A percentile compares a stretch with the other conserved stretches of the same genome.
Conservation (phyloP, 2,329 filamentous ascomycete genomes). For the Beauveria sp. region DNA sequence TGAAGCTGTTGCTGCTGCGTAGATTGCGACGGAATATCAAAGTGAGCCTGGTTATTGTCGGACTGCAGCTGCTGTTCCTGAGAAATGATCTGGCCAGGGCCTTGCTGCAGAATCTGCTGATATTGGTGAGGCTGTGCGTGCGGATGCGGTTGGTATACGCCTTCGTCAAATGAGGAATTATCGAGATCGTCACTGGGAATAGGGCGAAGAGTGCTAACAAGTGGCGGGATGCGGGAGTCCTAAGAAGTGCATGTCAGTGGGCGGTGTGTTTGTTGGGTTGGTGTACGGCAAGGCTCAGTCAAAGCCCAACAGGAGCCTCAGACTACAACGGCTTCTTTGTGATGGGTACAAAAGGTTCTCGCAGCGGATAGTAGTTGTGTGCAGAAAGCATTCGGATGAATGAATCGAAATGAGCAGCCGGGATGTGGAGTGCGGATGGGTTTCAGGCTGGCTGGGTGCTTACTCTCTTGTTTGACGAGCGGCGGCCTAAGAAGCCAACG, state of each 20-base stretch:
- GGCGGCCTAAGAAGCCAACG: conserved; percentile 41
- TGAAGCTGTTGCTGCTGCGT: conserved; percentile 25
- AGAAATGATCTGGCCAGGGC: conserved; percentile 18
- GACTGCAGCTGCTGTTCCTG: conserved; percentile 25
- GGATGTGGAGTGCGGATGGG: not conserved
- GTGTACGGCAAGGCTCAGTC: not conserved
- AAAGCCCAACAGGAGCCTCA: not conserved
- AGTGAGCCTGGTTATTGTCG: conserved; percentile 9
- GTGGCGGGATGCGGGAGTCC: conserved; percentile 16
- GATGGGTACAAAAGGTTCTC: not conserved
- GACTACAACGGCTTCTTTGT: conserved; percentile 13
- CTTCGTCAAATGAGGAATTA: conserved; percentile 38
- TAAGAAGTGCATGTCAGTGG: conserved; percentile 5
- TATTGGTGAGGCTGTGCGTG: conserved; percentile 25
- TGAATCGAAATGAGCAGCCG: not conserved
- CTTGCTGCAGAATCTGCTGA: conserved; percentile 31
- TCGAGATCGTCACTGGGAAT: conserved; percentile 37
- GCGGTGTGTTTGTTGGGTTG: not conserved
- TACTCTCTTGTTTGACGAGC: conserved; percentile 47
- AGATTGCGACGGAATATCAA: conserved; percentile 13
- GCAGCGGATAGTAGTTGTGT: not conserved
- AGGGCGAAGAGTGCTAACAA: conserved; percentile 38
- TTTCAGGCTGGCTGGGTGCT: conserved; percentile 37
- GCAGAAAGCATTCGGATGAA: not conserved
- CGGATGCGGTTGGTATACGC: conserved; percentile 27